Evolutionary conservation across 371 early-diverging fungal genomes (phyloP).

Genomic region (Parasitella parasitica): DNA sequence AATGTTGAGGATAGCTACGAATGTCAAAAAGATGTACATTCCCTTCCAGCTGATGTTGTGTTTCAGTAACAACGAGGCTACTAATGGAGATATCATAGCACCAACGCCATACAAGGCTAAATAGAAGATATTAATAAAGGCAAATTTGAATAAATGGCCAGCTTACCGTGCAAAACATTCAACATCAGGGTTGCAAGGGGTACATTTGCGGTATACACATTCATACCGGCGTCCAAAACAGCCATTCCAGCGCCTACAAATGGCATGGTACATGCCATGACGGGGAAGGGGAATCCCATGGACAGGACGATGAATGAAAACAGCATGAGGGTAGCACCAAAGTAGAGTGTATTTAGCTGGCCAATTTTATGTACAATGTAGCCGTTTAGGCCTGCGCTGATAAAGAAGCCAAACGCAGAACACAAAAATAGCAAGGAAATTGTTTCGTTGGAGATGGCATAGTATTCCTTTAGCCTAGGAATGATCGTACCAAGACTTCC

Average conservation of each 20-base stretch:
- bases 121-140: not conserved
- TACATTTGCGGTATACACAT: slow-evolving; percentile 30
- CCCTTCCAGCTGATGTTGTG: slow-evolving; percentile 28
- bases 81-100: slow-evolving; percentile 35
- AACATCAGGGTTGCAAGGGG: slow-evolving; percentile 35
- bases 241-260: slow-evolving; percentile 29
- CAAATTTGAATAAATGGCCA: not conserved
- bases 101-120: slow-evolving; percentile 38
- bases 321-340: slow-evolving; percentile 18
- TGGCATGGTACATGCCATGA: slow-evolving; percentile 17
- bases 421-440: slow-evolving; percentile 28
- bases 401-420: slow-evolving; percentile 27
- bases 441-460: slow-evolving; percentile 27
- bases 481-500: slow-evolving; percentile 35
- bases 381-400: slow-evolving; percentile 30
- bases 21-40: slow-evolving; percentile 26
- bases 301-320: slow-evolving; percentile 15
- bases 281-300: slow-evolving; percentile 23
- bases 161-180: slow-evolving; percentile 39
- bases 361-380: slow-evolving; percentile 27
- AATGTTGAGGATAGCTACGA: slow-evolving; percentile 16
- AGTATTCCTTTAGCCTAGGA: slow-evolving; percentile 26
- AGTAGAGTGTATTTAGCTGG: slow-evolving; percentile 21
- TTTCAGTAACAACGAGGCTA: slow-evolving; percentile 21
- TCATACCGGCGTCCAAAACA: slow-evolving; percentile 32